A percentile compares a stretch with the other conserved stretches of the same genome.
phyloP scores from a whole-genome alignment of 306 rosid genomes.

The Fragaria ananassa region DNA sequence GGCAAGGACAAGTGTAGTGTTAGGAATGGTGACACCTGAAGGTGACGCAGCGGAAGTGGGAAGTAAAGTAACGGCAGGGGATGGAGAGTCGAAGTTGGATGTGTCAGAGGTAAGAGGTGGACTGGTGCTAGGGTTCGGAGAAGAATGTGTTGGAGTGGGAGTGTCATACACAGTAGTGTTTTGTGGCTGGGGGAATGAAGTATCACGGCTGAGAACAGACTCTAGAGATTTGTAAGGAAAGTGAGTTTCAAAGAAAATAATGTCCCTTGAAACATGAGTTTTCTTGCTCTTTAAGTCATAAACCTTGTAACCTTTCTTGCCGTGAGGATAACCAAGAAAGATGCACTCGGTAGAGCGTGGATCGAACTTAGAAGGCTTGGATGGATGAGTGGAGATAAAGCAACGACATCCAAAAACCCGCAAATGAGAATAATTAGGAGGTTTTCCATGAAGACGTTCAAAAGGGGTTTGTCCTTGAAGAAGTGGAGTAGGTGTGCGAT shows the following conservation, averaged over 20 bases:
- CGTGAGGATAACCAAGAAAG: constrained; percentile 12
- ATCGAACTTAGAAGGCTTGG: background rate
- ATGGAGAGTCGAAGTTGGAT: too few species aligned
- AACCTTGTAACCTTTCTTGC: background rate
- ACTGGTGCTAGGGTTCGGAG: too few species aligned
- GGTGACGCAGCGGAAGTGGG: too few species aligned
- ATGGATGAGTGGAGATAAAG: constrained; percentile 6
- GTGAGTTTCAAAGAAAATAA: background rate
- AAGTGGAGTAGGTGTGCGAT: too few species aligned
- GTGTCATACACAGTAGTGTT: too few species aligned
- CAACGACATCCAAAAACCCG: constrained; percentile 6
- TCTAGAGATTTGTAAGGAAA: background rate
- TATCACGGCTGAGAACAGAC: background rate
- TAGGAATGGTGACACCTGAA: too few species aligned
- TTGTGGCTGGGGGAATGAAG: too few species aligned
- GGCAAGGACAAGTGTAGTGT: too few species aligned
- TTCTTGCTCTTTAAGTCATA: background rate
- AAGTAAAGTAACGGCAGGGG: too few species aligned
- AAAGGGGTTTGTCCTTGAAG: background rate
- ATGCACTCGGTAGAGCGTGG: background rate
- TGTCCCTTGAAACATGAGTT: background rate
- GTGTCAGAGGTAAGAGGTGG: too few species aligned
- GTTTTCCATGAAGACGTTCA: background rate
- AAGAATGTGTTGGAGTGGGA: too few species aligned
- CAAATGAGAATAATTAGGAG: background rate